Percentiles rank a stretch among this genome's conserved stretches.
Evolutionary conservation across 2,329 filamentous ascomycete genomes (phyloP).

Genomic region (Arachnomyces sp.): DNA sequence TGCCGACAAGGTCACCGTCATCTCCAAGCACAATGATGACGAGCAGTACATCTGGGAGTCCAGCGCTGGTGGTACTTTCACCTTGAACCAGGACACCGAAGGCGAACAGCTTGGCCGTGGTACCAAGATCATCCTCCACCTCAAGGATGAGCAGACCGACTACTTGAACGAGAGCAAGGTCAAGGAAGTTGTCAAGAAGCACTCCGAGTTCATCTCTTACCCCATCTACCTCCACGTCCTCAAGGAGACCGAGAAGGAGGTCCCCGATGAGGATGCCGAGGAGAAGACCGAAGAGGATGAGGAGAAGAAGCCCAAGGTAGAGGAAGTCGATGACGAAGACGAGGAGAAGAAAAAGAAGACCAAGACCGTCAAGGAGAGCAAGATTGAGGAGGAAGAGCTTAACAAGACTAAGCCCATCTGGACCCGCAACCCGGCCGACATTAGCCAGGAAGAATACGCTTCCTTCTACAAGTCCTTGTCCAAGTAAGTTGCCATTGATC

Average conservation of each 20-base stretch:
- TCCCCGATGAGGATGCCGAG: conserved; percentile 90
- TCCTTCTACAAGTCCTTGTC: conserved; percentile 99
- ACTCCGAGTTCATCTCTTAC: conserved; percentile 99
- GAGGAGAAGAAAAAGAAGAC: conserved; percentile 87
- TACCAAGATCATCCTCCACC: conserved; percentile 95
- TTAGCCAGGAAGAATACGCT: conserved; percentile 92
- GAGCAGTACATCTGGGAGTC: conserved; percentile 99
- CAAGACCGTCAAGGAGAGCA: conserved; percentile 98
- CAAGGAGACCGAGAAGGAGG: conserved; percentile 99
- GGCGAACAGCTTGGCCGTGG: conserved; percentile 86
- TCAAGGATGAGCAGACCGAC: conserved; percentile 98
- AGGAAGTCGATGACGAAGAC: conserved; percentile 83
- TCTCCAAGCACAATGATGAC: conserved; percentile 99
- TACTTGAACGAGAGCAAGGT: conserved; percentile 98
- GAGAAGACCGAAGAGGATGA: conserved; percentile 60
- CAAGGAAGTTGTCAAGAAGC: conserved; percentile 99
- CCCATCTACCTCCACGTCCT: conserved; percentile 99
- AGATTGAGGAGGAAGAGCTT: conserved; percentile 98
- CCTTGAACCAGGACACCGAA: conserved; percentile 80
- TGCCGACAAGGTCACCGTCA: conserved; percentile 87
- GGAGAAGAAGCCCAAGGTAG: conserved; percentile 92
- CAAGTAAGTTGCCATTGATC: conserved; percentile 45
- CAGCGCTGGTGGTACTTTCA: conserved; percentile 94
- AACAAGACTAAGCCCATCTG: conserved; percentile 99
- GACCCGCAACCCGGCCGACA: conserved; percentile 96